Percentiles rank a stretch among this genome's conserved stretches.
These are phyloP conservation scores for Ciborinia camelliae DNA, from an alignment of 2,329 filamentous ascomycete genomes.

Conservation along the genomic window DNA sequence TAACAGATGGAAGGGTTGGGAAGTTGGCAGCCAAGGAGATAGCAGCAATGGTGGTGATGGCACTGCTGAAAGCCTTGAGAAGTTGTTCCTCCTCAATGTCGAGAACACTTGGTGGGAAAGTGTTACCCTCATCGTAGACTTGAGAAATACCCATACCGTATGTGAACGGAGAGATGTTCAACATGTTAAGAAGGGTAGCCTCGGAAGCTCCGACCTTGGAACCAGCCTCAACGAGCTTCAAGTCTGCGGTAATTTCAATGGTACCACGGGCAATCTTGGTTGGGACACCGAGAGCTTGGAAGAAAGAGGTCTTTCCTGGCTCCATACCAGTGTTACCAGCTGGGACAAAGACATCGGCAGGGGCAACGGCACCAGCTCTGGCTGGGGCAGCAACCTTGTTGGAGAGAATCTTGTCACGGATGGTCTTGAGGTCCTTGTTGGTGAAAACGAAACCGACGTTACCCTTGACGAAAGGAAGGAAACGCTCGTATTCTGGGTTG, in stretches of 20 bases:
- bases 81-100: constrained; percentile 96
- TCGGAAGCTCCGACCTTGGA: constrained; percentile 97
- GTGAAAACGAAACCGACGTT: constrained; percentile 99
- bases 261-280: constrained; percentile 99
- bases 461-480: constrained; percentile 92
- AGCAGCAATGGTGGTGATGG: constrained; percentile 81
- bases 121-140: constrained; percentile 97
- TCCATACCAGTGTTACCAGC: constrained; percentile 99
- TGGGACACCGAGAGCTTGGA: constrained; percentile 99
- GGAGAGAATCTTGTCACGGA: constrained; percentile 88
- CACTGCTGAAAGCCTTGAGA: constrained; percentile 73
- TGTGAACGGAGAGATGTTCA: constrained; percentile 99
- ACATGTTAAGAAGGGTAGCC: constrained; percentile 98
- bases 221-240: constrained; percentile 94
- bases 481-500: constrained; percentile 94
- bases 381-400: constrained; percentile 98
- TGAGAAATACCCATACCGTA: constrained; percentile 96
- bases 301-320: constrained; percentile 99
- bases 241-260: constrained; percentile 97
- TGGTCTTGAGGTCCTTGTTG: constrained; percentile 88
- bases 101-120: constrained; percentile 79
- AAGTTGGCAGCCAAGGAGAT: constrained; percentile 91
- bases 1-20: constrained; percentile 93
- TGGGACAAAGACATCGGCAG: constrained; percentile 88
- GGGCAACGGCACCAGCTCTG: constrained; percentile 95